These are phyloP conservation scores for Fraxinus sp. DNA, from an alignment of 305 asterid species.

Conservation along the genomic window DNA sequence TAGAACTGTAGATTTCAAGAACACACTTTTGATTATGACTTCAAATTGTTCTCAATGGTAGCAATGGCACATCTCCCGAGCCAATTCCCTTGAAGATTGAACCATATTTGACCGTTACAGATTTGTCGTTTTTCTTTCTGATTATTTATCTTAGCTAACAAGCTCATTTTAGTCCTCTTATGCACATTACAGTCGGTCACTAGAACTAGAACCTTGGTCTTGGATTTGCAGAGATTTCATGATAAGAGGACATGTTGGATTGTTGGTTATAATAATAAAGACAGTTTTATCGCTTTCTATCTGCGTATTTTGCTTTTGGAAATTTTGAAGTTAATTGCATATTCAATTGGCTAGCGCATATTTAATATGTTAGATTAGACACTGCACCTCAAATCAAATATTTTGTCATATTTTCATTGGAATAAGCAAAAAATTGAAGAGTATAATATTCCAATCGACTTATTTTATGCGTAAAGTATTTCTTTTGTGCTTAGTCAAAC, in stretches of 20 bases:
- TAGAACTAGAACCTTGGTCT: not conserved
- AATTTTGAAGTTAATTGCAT: not conserved
- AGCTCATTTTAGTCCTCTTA: not conserved
- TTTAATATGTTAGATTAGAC: not conserved
- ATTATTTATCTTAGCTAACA: not conserved
- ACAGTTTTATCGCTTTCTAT: not conserved
- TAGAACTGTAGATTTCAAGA: slow-evolving; percentile 91
- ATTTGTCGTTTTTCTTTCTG: slow-evolving; percentile 15
- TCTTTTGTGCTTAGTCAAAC: too few relatives aligned
- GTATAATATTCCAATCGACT: not conserved
- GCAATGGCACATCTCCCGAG: slow-evolving; percentile 63
- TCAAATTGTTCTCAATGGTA: slow-evolving; percentile 28
- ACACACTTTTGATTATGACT: slow-evolving; percentile 88
- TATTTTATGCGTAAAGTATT: not conserved
- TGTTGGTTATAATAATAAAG: not conserved
- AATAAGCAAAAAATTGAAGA: not conserved
- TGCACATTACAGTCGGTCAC: slow-evolving; percentile 9
- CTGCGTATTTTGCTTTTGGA: not conserved
- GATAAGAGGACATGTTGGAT: not conserved
- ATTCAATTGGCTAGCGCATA: not conserved
- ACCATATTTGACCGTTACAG: not conserved
- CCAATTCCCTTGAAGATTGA: slow-evolving; percentile 50
- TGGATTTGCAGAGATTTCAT: slow-evolving; percentile 3
- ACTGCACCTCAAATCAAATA: not conserved
- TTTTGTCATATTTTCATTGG: not conserved